Conservation (phyloP, 108 stramenopile species). For the Stephanodiscus minutulus region DNA sequence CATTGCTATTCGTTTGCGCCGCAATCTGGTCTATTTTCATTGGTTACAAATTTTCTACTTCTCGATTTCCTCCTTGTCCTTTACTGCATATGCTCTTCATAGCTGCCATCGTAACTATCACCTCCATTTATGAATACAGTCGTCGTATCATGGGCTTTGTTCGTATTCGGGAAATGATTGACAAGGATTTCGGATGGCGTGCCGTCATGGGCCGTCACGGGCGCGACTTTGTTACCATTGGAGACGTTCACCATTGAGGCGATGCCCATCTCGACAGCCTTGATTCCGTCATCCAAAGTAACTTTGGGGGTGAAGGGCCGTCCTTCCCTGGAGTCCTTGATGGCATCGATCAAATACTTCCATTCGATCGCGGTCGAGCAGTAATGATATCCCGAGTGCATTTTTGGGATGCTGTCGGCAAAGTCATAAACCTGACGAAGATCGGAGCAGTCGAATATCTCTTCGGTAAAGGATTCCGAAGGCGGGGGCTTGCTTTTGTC, state of each 20-base stretch:
- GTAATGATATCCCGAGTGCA: conserved; percentile 83
- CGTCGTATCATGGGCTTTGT: conserved; percentile 12
- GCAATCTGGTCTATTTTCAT: not conserved
- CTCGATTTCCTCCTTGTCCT: too few species aligned
- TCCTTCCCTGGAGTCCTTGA: conserved; percentile 46
- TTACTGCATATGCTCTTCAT: not conserved
- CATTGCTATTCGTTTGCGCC: not conserved
- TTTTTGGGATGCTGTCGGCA: conserved; percentile 59
- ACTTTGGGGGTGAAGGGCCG: conserved; percentile 65
- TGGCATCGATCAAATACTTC: conserved; percentile 62
- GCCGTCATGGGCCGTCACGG: conserved; percentile 25
- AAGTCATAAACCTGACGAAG: conserved; percentile 67
- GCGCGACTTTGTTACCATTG: conserved; percentile 17
- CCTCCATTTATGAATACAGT: conserved; percentile 24
- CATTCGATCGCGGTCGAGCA: conserved; percentile 83
- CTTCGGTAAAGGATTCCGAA: conserved; percentile 48
- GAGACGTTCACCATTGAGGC: conserved; percentile 30
- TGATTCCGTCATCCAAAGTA: conserved; percentile 71
- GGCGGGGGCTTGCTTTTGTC: conserved; percentile 81
- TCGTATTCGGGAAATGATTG: conserved; percentile 31
- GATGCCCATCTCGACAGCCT: conserved; percentile 80
- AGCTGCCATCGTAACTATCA: conserved; percentile 27
- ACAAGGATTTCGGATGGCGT: conserved; percentile 41
- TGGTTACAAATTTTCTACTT: too few species aligned
- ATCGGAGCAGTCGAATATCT: conserved; percentile 77